A percentile compares a stretch with the other conserved stretches of the same genome.
Evolutionary conservation across 371 early-diverging fungal genomes (phyloP).

Genomic region (Rhizopus stolonifer): DNA sequence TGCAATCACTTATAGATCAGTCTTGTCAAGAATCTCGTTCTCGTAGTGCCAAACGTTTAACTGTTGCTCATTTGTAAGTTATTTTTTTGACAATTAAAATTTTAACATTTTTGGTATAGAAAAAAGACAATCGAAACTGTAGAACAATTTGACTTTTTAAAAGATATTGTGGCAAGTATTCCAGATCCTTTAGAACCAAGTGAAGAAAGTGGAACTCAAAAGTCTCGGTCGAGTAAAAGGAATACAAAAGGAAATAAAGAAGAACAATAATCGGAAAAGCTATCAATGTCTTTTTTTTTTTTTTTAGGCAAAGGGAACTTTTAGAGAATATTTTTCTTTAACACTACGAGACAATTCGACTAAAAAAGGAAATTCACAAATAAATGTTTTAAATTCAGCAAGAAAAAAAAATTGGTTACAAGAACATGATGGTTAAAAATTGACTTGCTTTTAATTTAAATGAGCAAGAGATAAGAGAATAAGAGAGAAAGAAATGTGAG

Average conservation of each 20-base stretch:
- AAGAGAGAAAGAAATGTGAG: too few relatives aligned
- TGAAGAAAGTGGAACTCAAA: constrained; percentile 1
- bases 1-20: constrained; percentile 88
- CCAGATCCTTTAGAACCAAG: constrained; percentile 70
- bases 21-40: constrained; percentile 81
- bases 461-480: too few relatives aligned
- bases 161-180: constrained; percentile 84
- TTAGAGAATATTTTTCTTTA: too few relatives aligned
- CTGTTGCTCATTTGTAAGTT: constrained; percentile 82
- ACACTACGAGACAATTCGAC: too few relatives aligned
- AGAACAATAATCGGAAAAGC: neutral
- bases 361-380: too few relatives aligned
- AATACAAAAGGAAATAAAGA: neutral
- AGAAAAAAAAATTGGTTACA: too few relatives aligned
- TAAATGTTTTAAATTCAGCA: too few relatives aligned
- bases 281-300: too few relatives aligned
- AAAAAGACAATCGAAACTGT: constrained; percentile 83
- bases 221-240: neutral
- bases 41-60: constrained; percentile 79
- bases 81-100: too few relatives aligned
- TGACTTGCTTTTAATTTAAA: too few relatives aligned
- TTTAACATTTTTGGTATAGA: constrained; percentile 35
- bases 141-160: constrained; percentile 92
- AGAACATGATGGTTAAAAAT: too few relatives aligned
- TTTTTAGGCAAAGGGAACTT: too few relatives aligned